phyloP scores from a whole-genome alignment of 1,284 basidiomycete species.

The Ceraceosorus guamensis region DNA sequence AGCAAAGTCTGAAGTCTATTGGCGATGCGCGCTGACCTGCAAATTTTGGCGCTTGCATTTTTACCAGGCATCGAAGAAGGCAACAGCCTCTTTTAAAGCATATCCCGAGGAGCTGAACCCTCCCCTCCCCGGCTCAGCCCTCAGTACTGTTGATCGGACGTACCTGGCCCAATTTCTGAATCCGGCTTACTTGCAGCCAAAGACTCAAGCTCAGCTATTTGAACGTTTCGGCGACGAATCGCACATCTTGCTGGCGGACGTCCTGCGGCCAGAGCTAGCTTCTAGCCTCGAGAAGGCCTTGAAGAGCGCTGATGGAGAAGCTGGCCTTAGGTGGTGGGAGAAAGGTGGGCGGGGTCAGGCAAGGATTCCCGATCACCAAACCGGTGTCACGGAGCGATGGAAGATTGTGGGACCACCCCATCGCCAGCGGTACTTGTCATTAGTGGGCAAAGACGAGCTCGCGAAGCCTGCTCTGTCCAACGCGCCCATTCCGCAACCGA shows the following conservation, averaged over 20 bases:
- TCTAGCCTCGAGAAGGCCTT: slow-evolving; percentile 32
- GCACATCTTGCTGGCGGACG: slow-evolving; percentile 60
- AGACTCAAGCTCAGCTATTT: slow-evolving; percentile 72
- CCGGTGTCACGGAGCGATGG: slow-evolving; percentile 55
- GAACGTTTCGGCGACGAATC: slow-evolving; percentile 80
- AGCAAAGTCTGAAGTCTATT: neutral
- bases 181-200: slow-evolving; percentile 76
- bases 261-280: slow-evolving; percentile 34
- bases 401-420: slow-evolving; percentile 76
- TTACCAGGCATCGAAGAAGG: slow-evolving; percentile 58
- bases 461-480: slow-evolving; percentile 9
- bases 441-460: slow-evolving; percentile 18
- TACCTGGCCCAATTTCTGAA: slow-evolving; percentile 64
- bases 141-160: slow-evolving; percentile 28
- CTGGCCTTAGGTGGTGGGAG: slow-evolving; percentile 50
- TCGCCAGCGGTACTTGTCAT: slow-evolving; percentile 80
- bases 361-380: slow-evolving; percentile 26
- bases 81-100: slow-evolving; percentile 57
- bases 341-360: slow-evolving; percentile 20
- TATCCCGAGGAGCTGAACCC: slow-evolving; percentile 26
- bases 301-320: slow-evolving; percentile 57
- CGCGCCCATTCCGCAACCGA: slow-evolving; percentile 54
- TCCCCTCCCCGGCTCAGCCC: slow-evolving; percentile 39
- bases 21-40: neutral
- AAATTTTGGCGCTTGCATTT: neutral